These are phyloP conservation scores for Trichophaea hybrida DNA, from an alignment of 2,329 filamentous ascomycete species.

Conservation along the genomic window DNA sequence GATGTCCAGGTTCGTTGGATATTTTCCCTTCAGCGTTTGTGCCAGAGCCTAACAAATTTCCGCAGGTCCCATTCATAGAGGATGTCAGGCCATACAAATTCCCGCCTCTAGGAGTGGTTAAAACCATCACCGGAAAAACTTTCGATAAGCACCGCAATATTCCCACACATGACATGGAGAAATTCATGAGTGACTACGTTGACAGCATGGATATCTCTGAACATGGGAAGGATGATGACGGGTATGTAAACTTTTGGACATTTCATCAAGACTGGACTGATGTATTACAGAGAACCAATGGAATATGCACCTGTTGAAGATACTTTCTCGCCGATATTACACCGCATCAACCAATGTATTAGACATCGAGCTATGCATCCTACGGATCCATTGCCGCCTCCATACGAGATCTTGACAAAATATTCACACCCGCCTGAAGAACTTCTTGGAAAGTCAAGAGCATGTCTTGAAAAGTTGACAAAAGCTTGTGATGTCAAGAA, in stretches of 20 bases:
- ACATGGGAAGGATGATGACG: conserved; percentile 60
- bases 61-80: conserved; percentile 60
- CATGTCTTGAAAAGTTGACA: conserved; percentile 49
- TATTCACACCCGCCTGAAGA: conserved; percentile 59
- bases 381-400: conserved; percentile 46
- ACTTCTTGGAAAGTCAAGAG: conserved; percentile 45
- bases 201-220: conserved; percentile 78
- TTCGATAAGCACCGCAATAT: conserved; percentile 73
- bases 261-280: neutral
- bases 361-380: conserved; percentile 67
- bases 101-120: conserved; percentile 70
- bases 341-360: conserved; percentile 75
- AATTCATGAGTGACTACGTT: conserved; percentile 82
- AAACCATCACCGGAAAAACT: conserved; percentile 71
- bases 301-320: conserved; percentile 72
- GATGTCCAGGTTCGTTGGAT: conserved; percentile 55
- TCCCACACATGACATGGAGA: conserved; percentile 55
- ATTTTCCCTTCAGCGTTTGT: neutral
- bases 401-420: conserved; percentile 50
- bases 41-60: neutral
- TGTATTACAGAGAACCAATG: conserved; percentile 34
- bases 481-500: conserved; percentile 68
- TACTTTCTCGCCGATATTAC: conserved; percentile 70
- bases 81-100: conserved; percentile 85
- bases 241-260: neutral